Conservation (phyloP, 352 stramenopile species). For the Phytophthora foliorum region DNA sequence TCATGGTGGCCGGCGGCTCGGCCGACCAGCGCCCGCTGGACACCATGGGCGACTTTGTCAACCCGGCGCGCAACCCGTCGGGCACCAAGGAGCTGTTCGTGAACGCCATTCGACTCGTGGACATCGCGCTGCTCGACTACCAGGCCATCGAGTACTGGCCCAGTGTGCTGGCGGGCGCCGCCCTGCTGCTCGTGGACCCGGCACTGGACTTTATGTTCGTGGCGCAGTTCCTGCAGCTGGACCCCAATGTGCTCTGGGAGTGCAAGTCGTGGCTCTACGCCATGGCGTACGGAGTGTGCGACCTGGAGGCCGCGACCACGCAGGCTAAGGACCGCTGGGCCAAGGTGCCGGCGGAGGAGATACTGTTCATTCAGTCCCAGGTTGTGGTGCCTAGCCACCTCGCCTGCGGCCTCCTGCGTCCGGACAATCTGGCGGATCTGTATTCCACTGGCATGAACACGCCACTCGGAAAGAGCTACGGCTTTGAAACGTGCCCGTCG, state of each 20-base stretch:
- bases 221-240: slow-evolving; percentile 84
- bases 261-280: slow-evolving; percentile 84
- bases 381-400: slow-evolving; percentile 73
- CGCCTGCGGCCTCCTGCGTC: slow-evolving; percentile 63
- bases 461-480: slow-evolving; percentile 41
- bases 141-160: slow-evolving; percentile 83
- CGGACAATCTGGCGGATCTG: slow-evolving; percentile 56
- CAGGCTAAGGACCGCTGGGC: slow-evolving; percentile 72
- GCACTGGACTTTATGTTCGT: slow-evolving; percentile 81
- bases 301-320: slow-evolving; percentile 48
- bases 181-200: slow-evolving; percentile 75
- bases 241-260: slow-evolving; percentile 82
- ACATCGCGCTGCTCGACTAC: slow-evolving; percentile 80
- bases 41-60: slow-evolving; percentile 83
- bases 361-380: slow-evolving; percentile 77
- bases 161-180: slow-evolving; percentile 77
- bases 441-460: slow-evolving; percentile 48
- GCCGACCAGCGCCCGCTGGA: slow-evolving; percentile 68
- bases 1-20: slow-evolving; percentile 76
- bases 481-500: slow-evolving; percentile 54
- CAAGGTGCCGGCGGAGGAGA: slow-evolving; percentile 76
- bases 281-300: slow-evolving; percentile 63
- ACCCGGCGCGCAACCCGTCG: slow-evolving; percentile 62
- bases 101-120: slow-evolving; percentile 72
- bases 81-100: slow-evolving; percentile 82